A percentile compares a stretch with the other conserved stretches of the same genome.
Conservation (phyloP, 305 asterid species). For the Solanum chacoense region DNA sequence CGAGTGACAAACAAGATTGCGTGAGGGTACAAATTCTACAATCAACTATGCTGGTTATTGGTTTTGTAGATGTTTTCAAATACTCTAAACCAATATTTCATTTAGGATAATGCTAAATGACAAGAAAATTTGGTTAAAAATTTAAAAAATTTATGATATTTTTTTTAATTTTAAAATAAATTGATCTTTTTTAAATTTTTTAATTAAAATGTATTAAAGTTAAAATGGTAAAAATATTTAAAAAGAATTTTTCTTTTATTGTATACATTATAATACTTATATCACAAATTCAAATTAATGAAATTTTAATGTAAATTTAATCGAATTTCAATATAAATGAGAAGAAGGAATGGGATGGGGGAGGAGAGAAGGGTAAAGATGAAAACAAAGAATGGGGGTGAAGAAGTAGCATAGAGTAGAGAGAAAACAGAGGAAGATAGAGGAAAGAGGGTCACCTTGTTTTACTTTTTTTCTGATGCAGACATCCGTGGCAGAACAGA, state of each 20-base stretch:
- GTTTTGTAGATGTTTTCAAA: neutral
- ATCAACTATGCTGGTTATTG: neutral
- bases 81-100: neutral
- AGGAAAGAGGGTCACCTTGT: constrained; percentile 21
- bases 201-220: too few relatives aligned
- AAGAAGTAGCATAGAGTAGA: neutral
- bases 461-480: constrained; percentile 30
- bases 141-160: too few relatives aligned
- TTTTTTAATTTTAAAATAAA: too few relatives aligned
- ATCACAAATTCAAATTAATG: neutral
- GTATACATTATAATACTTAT: neutral
- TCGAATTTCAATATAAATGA: neutral
- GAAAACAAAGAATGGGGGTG: constrained; percentile 1
- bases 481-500: constrained; percentile 40
- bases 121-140: too few relatives aligned
- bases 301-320: neutral
- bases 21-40: neutral
- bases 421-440: neutral
- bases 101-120: too few relatives aligned
- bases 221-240: too few relatives aligned
- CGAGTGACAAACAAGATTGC: fast-evolving
- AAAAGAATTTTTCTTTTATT: neutral
- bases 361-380: neutral
- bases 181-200: too few relatives aligned
- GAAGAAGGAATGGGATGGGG: neutral